These are phyloP conservation scores for Nakaseomyces delphensis DNA, from an alignment of 1,139 yeast species.

Conservation along the genomic window DNA sequence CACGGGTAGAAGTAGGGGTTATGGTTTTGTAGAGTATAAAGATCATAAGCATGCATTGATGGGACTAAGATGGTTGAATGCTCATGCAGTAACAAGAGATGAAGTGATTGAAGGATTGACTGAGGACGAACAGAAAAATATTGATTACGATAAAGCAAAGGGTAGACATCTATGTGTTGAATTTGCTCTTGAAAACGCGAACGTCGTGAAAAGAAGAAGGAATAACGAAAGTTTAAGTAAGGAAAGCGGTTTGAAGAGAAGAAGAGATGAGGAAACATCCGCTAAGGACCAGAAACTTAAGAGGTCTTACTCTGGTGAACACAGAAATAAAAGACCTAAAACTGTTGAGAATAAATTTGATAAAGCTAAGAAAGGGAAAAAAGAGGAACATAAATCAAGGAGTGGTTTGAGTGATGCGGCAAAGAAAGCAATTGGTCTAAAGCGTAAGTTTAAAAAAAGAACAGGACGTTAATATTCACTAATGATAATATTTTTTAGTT, in stretches of 20 bases:
- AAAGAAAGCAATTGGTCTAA: conserved; percentile 3
- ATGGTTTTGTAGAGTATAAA: conserved; percentile 88
- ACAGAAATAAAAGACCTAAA: too few species aligned
- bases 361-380: background rate
- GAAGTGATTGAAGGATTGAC: conserved; percentile 66
- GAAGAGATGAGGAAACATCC: conserved; percentile 35
- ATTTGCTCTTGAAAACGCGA: conserved; percentile 92
- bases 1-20: conserved; percentile 88
- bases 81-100: conserved; percentile 66
- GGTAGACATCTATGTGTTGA: conserved; percentile 83
- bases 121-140: conserved; percentile 56
- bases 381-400: background rate
- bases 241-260: conserved; percentile 63
- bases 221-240: conserved; percentile 52
- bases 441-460: background rate
- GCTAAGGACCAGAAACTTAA: background rate
- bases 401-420: conserved; percentile 4
- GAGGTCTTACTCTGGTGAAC: too few species aligned
- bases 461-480: background rate
- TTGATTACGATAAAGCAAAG: conserved; percentile 43
- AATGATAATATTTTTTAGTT: background rate
- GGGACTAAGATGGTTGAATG: conserved; percentile 97
- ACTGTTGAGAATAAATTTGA: background rate
- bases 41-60: conserved; percentile 90
- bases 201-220: conserved; percentile 81